Evolutionary conservation across 1,284 basidiomycete species (phyloP).

Genomic region (Ustilago bromivora): DNA sequence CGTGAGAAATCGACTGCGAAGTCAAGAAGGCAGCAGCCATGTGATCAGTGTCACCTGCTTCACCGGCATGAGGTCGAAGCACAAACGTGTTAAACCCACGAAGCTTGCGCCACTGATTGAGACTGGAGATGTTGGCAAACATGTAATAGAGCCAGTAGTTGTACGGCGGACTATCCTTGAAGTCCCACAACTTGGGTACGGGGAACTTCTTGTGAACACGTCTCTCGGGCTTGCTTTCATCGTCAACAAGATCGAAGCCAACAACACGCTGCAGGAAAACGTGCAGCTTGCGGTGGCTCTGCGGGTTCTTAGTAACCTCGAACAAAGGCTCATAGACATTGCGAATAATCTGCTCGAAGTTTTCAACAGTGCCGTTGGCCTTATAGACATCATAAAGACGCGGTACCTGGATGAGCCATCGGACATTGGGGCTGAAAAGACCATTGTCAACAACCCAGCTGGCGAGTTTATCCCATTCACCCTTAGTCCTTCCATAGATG

Average conservation of each 20-base stretch:
- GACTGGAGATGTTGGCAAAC: conserved; percentile 93
- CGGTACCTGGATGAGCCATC: conserved; percentile 97
- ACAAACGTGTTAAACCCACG: conserved; percentile 96
- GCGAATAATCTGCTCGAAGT: conserved; percentile 89
- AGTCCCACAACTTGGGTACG: conserved; percentile 90
- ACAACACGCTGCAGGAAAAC: conserved; percentile 94
- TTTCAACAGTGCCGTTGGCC: conserved; percentile 83
- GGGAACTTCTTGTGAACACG: conserved; percentile 96
- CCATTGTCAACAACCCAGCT: conserved; percentile 96
- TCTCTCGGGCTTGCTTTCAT: conserved; percentile 94
- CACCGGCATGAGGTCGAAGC: conserved; percentile 94
- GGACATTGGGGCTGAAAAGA: conserved; percentile 93
- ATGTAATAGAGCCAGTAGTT: conserved; percentile 96
- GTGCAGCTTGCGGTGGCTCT: conserved; percentile 91
- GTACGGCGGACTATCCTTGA: conserved; percentile 89
- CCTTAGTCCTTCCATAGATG: conserved; percentile 81
- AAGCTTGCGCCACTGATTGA: conserved; percentile 88
- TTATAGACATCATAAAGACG: conserved; percentile 97
- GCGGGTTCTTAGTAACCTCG: conserved; percentile 93
- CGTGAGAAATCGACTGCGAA: conserved; percentile 97
- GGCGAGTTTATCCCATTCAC: conserved; percentile 98
- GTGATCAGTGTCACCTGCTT: conserved; percentile 98
- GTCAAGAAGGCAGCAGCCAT: conserved; percentile 94
- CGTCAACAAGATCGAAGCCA: conserved; percentile 97
- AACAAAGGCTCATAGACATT: conserved; percentile 94